phyloP scores from a whole-genome alignment of 768 basidiomycete species.

The Tulasnella sp. region DNA sequence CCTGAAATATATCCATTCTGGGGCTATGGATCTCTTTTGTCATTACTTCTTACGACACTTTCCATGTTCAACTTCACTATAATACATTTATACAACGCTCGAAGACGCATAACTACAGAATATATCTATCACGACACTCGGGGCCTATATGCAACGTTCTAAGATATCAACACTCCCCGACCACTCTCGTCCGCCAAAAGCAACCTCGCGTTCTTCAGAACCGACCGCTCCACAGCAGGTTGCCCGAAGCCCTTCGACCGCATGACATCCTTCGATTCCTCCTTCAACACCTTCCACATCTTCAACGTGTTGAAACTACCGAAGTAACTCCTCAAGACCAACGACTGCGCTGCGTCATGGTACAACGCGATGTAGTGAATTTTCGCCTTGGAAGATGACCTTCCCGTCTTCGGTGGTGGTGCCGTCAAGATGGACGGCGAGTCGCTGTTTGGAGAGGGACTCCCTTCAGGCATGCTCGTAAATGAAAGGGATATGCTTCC shows the following conservation, averaged over 20 bases:
- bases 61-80: too few relatives aligned
- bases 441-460: too few relatives aligned
- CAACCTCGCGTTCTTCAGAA: conserved; percentile 2
- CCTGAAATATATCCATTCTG: too few relatives aligned
- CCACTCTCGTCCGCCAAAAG: not conserved
- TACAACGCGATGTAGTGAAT: conserved; percentile 24
- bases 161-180: not conserved
- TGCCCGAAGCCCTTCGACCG: not conserved
- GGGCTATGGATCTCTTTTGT: too few relatives aligned
- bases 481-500: conserved; percentile 16
- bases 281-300: not conserved
- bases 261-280: conserved; percentile 14
- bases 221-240: not conserved
- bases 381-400: not conserved
- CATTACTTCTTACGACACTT: too few relatives aligned
- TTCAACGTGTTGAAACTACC: not conserved
- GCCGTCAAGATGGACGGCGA: too few relatives aligned
- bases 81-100: too few relatives aligned
- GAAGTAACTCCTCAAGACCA: conserved; percentile 4
- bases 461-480: not conserved
- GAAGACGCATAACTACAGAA: too few relatives aligned
- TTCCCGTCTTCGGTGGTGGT: too few relatives aligned
- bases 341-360: conserved; percentile 6
- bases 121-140: too few relatives aligned
- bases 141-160: not conserved